Evolutionary conservation across 2,329 filamentous ascomycete species (phyloP).

Genomic region (Herpotrichia juniperi): DNA sequence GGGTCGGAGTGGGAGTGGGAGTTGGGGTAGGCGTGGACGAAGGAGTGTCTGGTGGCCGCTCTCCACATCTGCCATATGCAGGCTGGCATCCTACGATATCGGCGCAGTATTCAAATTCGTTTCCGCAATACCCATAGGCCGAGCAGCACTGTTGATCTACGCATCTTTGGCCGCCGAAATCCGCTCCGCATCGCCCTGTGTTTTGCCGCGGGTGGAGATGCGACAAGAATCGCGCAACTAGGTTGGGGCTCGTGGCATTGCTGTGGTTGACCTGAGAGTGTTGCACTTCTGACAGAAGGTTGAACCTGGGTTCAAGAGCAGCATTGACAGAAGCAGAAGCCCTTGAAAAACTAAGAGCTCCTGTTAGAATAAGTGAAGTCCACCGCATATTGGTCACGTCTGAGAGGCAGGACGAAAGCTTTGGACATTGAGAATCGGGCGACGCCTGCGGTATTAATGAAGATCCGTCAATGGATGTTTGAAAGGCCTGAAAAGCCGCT

Average conservation of each 20-base stretch:
- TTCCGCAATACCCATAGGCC: conserved; percentile 33
- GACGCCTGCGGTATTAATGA: conserved; percentile 5
- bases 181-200: conserved; percentile 31
- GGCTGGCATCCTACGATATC: conserved; percentile 34
- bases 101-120: conserved; percentile 27
- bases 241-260: conserved; percentile 21
- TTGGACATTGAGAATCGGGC: background rate
- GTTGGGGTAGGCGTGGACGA: conserved; percentile 23
- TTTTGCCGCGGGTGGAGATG: conserved; percentile 23
- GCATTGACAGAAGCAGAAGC: conserved; percentile 17
- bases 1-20: conserved; percentile 24
- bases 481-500: background rate
- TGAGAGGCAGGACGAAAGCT: background rate
- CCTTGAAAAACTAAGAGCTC: conserved; percentile 22
- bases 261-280: conserved; percentile 9
- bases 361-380: conserved; percentile 17
- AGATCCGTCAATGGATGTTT: background rate
- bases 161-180: conserved; percentile 23
- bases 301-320: conserved; percentile 12
- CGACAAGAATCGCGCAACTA: conserved; percentile 14
- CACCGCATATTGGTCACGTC: conserved; percentile 24
- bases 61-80: conserved; percentile 33
- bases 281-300: conserved; percentile 2
- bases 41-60: conserved; percentile 20
- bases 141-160: conserved; percentile 30